phyloP scores from a whole-genome alignment of 495 filamentous ascomycete species.

The Hypoxylon intermedium region DNA sequence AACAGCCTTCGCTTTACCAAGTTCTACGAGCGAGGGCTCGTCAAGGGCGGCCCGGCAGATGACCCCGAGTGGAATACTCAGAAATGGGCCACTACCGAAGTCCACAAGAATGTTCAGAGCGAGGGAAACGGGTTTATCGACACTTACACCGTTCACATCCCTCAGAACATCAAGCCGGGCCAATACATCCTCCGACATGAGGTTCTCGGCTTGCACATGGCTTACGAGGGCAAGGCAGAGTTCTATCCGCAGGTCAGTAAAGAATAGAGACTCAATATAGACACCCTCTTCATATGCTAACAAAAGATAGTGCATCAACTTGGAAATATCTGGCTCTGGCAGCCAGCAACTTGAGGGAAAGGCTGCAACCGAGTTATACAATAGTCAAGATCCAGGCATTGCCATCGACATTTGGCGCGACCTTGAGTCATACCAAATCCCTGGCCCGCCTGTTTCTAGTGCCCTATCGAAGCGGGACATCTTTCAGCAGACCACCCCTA shows the following conservation, averaged over 20 bases:
- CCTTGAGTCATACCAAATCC: conserved; percentile 29
- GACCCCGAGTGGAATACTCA: conserved; percentile 28
- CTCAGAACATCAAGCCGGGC: conserved; percentile 62
- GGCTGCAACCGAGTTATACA: conserved; percentile 44
- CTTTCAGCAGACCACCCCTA: neutral
- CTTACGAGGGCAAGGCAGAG: conserved; percentile 65
- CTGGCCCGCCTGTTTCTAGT: conserved; percentile 17
- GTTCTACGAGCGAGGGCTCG: conserved; percentile 66
- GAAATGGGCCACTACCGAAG: conserved; percentile 64
- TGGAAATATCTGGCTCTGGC: conserved; percentile 67
- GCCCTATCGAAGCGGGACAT: conserved; percentile 7
- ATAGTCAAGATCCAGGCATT: conserved; percentile 46
- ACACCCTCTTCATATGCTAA: neutral
- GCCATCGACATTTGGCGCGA: conserved; percentile 42
- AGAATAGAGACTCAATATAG: neutral
- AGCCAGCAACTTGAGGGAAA: conserved; percentile 46
- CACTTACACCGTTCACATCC: conserved; percentile 71
- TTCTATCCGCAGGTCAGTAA: conserved; percentile 67
- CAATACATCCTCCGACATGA: conserved; percentile 79
- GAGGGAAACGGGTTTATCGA: conserved; percentile 64
- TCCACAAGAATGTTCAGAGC: conserved; percentile 28
- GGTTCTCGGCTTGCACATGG: conserved; percentile 73
- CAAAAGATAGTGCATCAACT: conserved; percentile 31
- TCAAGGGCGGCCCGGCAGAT: conserved; percentile 56
- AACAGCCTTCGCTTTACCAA: conserved; percentile 73